phyloP scores from a whole-genome alignment of 2,329 filamentous ascomycete species.

The Sporothrix pseudoabietina region DNA sequence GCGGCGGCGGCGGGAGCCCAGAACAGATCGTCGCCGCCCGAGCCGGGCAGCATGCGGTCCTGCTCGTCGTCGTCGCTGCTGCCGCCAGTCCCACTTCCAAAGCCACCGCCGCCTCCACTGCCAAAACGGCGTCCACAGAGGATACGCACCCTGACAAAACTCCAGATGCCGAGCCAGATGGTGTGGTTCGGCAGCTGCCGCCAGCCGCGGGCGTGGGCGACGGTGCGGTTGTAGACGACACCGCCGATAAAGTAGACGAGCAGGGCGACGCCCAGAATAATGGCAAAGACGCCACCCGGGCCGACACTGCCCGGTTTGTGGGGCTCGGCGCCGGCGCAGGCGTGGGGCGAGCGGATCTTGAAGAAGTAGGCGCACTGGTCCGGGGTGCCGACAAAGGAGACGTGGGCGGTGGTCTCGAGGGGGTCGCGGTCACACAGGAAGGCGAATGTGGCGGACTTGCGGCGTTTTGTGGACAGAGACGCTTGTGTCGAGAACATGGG shows the following conservation, averaged over 20 bases:
- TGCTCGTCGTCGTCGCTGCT: constrained; percentile 11
- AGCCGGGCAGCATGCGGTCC: constrained; percentile 16
- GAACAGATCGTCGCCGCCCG: constrained; percentile 16
- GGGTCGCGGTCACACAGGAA: constrained; percentile 90
- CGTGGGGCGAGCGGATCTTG: constrained; percentile 82
- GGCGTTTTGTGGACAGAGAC: constrained; percentile 41
- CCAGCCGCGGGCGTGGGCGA: constrained; percentile 93
- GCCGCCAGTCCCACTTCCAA: background rate
- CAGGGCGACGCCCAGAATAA: constrained; percentile 76
- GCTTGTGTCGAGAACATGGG: constrained; percentile 19
- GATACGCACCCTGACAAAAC: constrained; percentile 73
- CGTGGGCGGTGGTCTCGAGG: constrained; percentile 63
- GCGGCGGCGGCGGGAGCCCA: constrained; percentile 7
- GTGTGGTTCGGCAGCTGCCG: constrained; percentile 91
- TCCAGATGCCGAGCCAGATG: constrained; percentile 85
- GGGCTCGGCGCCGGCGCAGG: constrained; percentile 69
- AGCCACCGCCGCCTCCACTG: background rate
- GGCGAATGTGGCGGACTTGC: constrained; percentile 84
- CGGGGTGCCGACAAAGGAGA: constrained; percentile 84
- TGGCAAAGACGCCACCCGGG: constrained; percentile 77
- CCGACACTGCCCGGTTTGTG: constrained; percentile 72
- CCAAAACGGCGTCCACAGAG: constrained; percentile 26
- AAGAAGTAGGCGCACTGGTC: constrained; percentile 97
- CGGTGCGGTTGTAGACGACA: constrained; percentile 92
- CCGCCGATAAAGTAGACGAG: constrained; percentile 89